Base-by-base conservation (phyloP, 805 yeast species). In the Tetrapisispora nanseiensis region DNA sequence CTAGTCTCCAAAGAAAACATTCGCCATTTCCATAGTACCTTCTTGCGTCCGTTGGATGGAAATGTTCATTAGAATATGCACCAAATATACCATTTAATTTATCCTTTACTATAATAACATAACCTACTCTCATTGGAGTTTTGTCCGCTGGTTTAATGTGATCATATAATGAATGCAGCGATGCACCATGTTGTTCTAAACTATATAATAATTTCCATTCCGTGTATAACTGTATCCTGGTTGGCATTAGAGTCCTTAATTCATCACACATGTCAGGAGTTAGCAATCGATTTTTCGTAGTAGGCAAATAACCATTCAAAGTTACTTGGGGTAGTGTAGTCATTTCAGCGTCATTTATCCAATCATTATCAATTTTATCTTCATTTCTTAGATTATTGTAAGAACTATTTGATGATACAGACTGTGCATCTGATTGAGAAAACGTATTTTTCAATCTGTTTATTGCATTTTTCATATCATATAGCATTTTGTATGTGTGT, bases 11-110 rank as follows among this genome's bases (percentile, higher is more conserved):
- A 19, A 90, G 68, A 53, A 92, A 89, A 56, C 97, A 87, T 60
- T 90, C 96, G 1, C 97, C 96, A 63, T 89, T 89, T 1, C 98
- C 98, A 52, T 80, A 83, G 63, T 80, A 90, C 44, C 85, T 70
- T 52, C 76, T 76, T 38, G 75, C 74, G 39, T 85, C 94, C 44
- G 80, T 74, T 1, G 87, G 82, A 45, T 74, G 78, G 45, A 84
- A 70, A 42, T 74, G 69, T 51, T 85, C 95, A 59, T 86, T 86
- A 37, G 79, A 50, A 58, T 76, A 89, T 12, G 86, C 81, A 0
- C 97, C 97, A 65, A 89, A 87, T 33, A 75, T 61, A 22, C 76
- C 72, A 43, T 75, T 75, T 16, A 70, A 63, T 12, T 71, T 65
- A 56, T 92, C 97, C 56, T 72, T 72, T 5, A 92, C 69, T 3